phyloP scores from a whole-genome alignment of 2,329 filamentous ascomycete species.

The Botryotinia calthae region DNA sequence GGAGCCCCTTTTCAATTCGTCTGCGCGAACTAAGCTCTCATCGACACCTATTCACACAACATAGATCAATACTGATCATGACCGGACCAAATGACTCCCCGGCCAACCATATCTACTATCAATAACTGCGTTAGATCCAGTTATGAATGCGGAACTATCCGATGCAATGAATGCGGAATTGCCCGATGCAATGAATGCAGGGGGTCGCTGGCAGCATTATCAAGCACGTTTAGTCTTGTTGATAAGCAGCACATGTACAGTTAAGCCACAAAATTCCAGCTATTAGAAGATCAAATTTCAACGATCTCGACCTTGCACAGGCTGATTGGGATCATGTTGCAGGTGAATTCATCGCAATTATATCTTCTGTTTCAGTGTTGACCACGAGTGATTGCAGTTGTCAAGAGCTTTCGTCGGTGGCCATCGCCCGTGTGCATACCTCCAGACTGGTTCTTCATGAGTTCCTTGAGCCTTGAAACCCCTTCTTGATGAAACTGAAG shows the following conservation, averaged over 20 bases:
- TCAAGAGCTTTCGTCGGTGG: no score
- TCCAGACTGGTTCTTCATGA: no score
- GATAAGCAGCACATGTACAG: not conserved
- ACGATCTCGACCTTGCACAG: not conserved
- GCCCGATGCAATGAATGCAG: not conserved
- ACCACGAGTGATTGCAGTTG: conserved; percentile 43
- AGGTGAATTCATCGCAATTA: no score
- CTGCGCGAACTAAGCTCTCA: not conserved
- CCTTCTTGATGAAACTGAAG: not conserved
- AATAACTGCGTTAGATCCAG: not conserved
- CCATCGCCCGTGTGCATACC: no score
- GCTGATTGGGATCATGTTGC: no score
- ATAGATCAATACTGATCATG: not conserved
- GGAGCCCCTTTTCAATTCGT: not conserved
- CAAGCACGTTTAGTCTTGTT: not conserved
- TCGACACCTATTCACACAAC: no score
- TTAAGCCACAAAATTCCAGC: not conserved
- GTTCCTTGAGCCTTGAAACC: not conserved
- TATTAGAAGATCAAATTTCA: not conserved
- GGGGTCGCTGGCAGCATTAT: not conserved
- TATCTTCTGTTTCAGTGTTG: conserved; percentile 40
- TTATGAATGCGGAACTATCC: not conserved
- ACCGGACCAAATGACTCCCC: not conserved
- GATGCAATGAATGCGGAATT: not conserved
- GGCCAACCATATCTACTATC: not conserved